Percentiles rank a stretch among this genome's conserved stretches.
Conservation (phyloP, 1,284 basidiomycete species). For the Tylopilus orsonianus region DNA sequence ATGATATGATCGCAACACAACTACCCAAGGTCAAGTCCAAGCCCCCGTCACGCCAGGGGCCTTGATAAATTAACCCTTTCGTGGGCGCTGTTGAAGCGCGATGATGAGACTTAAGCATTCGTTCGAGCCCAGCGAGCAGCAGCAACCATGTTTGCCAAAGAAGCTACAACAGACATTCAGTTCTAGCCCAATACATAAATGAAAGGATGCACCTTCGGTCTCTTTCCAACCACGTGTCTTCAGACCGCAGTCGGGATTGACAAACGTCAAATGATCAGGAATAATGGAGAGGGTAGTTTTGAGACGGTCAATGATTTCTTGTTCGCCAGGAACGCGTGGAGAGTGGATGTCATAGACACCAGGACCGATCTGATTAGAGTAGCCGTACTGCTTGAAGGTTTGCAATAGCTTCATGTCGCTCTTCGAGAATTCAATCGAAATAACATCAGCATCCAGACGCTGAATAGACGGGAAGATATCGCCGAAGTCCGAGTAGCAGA, state of each 20-base stretch:
- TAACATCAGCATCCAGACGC: slow-evolving; percentile 97
- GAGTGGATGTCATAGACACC: slow-evolving; percentile 99
- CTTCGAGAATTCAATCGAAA: slow-evolving; percentile 99
- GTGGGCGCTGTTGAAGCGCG: slow-evolving; percentile 90
- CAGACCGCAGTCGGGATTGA: slow-evolving; percentile 93
- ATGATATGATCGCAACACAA: slow-evolving; percentile 43
- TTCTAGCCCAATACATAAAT: slow-evolving; percentile 3
- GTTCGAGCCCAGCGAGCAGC: slow-evolving; percentile 89
- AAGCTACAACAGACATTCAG: slow-evolving; percentile 40
- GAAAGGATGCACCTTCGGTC: slow-evolving; percentile 61
- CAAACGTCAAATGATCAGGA: slow-evolving; percentile 77
- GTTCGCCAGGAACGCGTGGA: slow-evolving; percentile 90
- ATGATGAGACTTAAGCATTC: slow-evolving; percentile 60
- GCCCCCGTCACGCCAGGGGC: slow-evolving; percentile 12
- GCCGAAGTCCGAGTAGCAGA: slow-evolving; percentile 96
- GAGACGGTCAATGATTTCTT: slow-evolving; percentile 96
- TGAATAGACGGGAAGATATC: slow-evolving; percentile 99
- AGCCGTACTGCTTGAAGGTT: slow-evolving; percentile 94
- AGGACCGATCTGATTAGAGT: slow-evolving; percentile 98
- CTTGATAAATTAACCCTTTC: slow-evolving; percentile 47
- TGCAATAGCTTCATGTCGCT: slow-evolving; percentile 96
- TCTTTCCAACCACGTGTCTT: slow-evolving; percentile 98
- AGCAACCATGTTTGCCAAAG: slow-evolving; percentile 85
- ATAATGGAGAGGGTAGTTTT: slow-evolving; percentile 81
- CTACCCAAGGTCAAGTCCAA: slow-evolving; percentile 44